phyloP scores from a whole-genome alignment of 2,329 filamentous ascomycete genomes.

The Fusarium pseudograminearum region DNA sequence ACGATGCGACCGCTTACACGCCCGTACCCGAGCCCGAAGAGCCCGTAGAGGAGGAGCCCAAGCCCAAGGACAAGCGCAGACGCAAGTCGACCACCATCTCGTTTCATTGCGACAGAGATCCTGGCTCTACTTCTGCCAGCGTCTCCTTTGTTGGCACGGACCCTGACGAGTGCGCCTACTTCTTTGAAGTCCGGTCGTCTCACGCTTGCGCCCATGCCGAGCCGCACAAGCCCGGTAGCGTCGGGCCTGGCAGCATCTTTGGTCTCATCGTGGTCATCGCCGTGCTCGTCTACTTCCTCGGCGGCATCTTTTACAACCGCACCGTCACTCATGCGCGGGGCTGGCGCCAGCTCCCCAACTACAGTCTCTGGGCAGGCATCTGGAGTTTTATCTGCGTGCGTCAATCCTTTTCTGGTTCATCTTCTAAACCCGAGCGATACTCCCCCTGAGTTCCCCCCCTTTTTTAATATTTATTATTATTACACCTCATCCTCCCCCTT shows the following conservation, averaged over 20 bases:
- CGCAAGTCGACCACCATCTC: conserved; percentile 89
- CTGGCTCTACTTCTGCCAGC: conserved; percentile 73
- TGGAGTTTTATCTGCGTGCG: conserved; percentile 81
- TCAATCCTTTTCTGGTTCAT: conserved; percentile 46
- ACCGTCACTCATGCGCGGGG: conserved; percentile 94
- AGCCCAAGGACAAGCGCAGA: conserved; percentile 50
- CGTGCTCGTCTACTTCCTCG: conserved; percentile 87
- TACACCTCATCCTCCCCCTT: not conserved
- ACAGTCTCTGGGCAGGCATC: conserved; percentile 90
- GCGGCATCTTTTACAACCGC: conserved; percentile 94
- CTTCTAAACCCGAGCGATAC: conserved; percentile 49
- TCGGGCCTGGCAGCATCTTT: conserved; percentile 82
- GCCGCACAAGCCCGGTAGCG: conserved; percentile 77
- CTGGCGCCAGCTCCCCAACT: conserved; percentile 96
- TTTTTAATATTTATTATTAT: not conserved
- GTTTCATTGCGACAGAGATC: conserved; percentile 91
- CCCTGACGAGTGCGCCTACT: conserved; percentile 92
- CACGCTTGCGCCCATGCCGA: conserved; percentile 80
- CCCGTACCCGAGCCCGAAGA: conserved; percentile 28
- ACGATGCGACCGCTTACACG: conserved; percentile 25
- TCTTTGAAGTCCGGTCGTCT: conserved; percentile 90
- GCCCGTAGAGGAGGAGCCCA: conserved; percentile 36
- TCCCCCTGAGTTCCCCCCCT: conserved; percentile 39
- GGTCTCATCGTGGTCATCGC: conserved; percentile 84
- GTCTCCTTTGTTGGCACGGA: conserved; percentile 86